Evolutionary conservation across 2,329 filamentous ascomycete species (phyloP).

Genomic region (Talaromyces albobiverticillius): DNA sequence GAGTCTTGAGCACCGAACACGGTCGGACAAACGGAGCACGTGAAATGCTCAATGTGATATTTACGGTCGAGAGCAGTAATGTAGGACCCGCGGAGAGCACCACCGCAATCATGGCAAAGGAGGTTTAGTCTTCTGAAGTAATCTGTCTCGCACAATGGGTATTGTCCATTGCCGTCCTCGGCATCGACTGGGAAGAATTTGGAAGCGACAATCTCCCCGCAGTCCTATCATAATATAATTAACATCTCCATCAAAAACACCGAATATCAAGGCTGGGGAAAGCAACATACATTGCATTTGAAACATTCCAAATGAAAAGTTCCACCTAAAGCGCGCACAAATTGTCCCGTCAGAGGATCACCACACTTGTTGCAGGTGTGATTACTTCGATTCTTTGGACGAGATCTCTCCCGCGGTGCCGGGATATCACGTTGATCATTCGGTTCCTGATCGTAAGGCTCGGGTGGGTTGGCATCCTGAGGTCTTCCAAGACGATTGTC

Average conservation of each 20-base stretch:
- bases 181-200: slow-evolving; percentile 98
- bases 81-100: slow-evolving; percentile 91
- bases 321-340: slow-evolving; percentile 87
- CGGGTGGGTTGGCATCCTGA: slow-evolving; percentile 26
- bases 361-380: slow-evolving; percentile 81
- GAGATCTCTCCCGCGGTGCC: slow-evolving; percentile 33
- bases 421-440: slow-evolving; percentile 31
- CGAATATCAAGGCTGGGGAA: slow-evolving; percentile 9
- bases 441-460: slow-evolving; percentile 27
- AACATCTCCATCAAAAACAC: slow-evolving; percentile 19
- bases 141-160: slow-evolving; percentile 95
- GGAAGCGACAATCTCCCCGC: slow-evolving; percentile 92
- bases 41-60: slow-evolving; percentile 99
- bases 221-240: slow-evolving; percentile 63
- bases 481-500: slow-evolving; percentile 27
- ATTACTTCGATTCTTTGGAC: slow-evolving; percentile 35
- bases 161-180: slow-evolving; percentile 76
- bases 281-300: slow-evolving; percentile 76
- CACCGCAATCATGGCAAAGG: slow-evolving; percentile 87
- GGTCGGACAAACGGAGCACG: slow-evolving; percentile 92
- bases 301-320: slow-evolving; percentile 98
- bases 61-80: slow-evolving; percentile 97
- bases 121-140: slow-evolving; percentile 92
- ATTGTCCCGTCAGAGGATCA: slow-evolving; percentile 86
- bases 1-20: slow-evolving; percentile 98